Conservation (phyloP, 257 asterid species). For the Ehretia macrophylla region DNA sequence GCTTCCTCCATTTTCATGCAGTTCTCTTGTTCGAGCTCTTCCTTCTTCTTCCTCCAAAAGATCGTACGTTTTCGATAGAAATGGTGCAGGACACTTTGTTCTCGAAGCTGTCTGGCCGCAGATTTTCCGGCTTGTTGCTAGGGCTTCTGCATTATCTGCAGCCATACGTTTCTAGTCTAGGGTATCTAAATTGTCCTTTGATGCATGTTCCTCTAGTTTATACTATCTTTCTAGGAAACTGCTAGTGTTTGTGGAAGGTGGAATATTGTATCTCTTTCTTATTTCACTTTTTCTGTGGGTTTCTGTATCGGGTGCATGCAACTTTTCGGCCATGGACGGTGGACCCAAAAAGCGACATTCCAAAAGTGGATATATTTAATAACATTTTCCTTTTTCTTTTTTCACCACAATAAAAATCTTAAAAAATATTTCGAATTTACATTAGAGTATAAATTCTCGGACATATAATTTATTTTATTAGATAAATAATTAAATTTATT, state of each 20-base stretch:
- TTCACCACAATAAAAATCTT: no score
- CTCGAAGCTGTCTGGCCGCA: conserved; percentile 13
- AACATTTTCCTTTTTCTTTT: background rate
- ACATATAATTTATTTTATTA: no score
- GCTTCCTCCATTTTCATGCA: background rate
- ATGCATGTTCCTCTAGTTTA: background rate
- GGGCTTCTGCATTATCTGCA: conserved; percentile 1
- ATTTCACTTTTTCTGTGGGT: conserved; percentile 1
- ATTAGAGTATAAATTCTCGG: no score
- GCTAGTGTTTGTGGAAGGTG: conserved; percentile 19
- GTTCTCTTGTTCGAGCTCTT: background rate
- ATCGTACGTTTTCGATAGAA: conserved; percentile 55
- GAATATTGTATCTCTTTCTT: conserved; percentile 6
- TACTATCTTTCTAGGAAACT: conserved; percentile 18
- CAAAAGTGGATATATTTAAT: conserved; percentile 1
- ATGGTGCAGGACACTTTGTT: conserved; percentile 53
- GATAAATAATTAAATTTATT: no score
- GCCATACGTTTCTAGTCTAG: conserved; percentile 14
- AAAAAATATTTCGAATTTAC: no score
- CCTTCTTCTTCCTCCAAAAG: conserved; percentile 48
- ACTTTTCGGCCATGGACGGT: background rate
- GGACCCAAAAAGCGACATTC: no score
- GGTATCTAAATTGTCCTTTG: background rate
- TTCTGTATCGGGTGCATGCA: conserved; percentile 8
- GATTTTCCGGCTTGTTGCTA: conserved; percentile 10